A percentile compares a stretch with the other conserved stretches of the same genome.
Evolutionary conservation across 2,329 filamentous ascomycete species (phyloP).

Genomic region (Aaosphaeria pasadenensis): DNA sequence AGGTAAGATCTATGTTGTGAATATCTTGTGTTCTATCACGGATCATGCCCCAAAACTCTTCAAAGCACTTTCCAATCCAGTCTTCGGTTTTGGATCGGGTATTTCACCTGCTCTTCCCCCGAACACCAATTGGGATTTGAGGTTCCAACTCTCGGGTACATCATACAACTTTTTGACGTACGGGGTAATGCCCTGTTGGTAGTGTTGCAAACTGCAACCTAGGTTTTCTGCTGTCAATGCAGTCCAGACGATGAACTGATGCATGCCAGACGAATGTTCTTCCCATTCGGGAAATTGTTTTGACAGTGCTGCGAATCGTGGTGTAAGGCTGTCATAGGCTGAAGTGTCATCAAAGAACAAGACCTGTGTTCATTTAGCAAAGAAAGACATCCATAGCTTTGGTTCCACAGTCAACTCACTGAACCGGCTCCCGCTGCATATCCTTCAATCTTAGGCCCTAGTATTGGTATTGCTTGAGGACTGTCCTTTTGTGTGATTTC

Average conservation of each 20-base stretch:
- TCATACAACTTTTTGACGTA: slow-evolving; percentile 18
- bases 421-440: slow-evolving; percentile 18
- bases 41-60: slow-evolving; percentile 20
- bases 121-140: slow-evolving; percentile 25
- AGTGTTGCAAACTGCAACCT: slow-evolving; percentile 25
- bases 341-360: slow-evolving; percentile 20
- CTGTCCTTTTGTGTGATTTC: slow-evolving; percentile 11
- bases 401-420: slow-evolving; percentile 6
- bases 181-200: slow-evolving; percentile 21
- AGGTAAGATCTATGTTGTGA: too few relatives aligned
- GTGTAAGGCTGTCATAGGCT: slow-evolving; percentile 11
- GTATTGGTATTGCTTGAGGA: slow-evolving; percentile 11
- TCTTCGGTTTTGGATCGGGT: slow-evolving; percentile 23
- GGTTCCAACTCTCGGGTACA: slow-evolving; percentile 18
- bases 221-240: slow-evolving; percentile 24
- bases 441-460: slow-evolving; percentile 19
- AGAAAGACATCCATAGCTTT: not conserved
- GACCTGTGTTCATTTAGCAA: slow-evolving; percentile 2
- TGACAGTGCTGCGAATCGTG: slow-evolving; percentile 12
- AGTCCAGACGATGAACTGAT: slow-evolving; percentile 25
- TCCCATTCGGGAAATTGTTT: slow-evolving; percentile 17
- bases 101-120: slow-evolving; percentile 25
- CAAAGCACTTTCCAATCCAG: slow-evolving; percentile 23
- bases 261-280: slow-evolving; percentile 20
- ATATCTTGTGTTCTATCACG: too few relatives aligned